Evolutionary conservation across 306 rosid species (phyloP), one percentile per base, ranked within the genome.

Genomic region (Carpinus fangiana): DNA sequence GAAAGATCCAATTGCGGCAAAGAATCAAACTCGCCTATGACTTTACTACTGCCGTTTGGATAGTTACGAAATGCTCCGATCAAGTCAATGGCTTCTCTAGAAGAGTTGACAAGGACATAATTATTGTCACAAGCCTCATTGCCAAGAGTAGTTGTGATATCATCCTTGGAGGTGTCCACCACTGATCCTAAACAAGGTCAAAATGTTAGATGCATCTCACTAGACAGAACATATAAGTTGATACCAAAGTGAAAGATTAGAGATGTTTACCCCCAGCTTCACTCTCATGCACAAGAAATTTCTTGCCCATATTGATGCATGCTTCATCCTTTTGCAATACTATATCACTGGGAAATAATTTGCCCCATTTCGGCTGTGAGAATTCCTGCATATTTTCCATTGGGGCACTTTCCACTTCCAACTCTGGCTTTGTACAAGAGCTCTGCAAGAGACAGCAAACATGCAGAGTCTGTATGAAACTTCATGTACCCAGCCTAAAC

Each of bases 351-450:
- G 85, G 82, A 85, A 70, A 74, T 53, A 81, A 55, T 17, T 85
- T 85, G 41, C 79, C 84, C 81, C 69, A 80, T 72, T 78, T 89
- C 70, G 52, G 53, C 28, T 76, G 89, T 17, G 90, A 83, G 80
- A 70, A 84, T 79, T 91, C 93, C 70, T 82, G 89, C 77, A 75
- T n/a, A 14, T 81, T 69, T 76, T 87, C 88, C 23, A 66, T 57
- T 8, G 67, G 85, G 76, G 79, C 81, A 82, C 87, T 87, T 84
- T 93, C 96, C 81, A 81, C 85, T 76, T 93, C 98, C 74, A 91
- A 75, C 62, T 88, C 98, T 51, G 95, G 97, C 90, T 83, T 96
- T 17, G 98, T 91, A 86, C 91, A 93, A 74, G 99, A 93, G 89
- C 97, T 96, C 98, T 92, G 93, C 89, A 82, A 79, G 85, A 86